These are phyloP conservation scores for Quambalaria eucalypti DNA, from an alignment of 1,284 basidiomycete genomes.

Conservation along the genomic window DNA sequence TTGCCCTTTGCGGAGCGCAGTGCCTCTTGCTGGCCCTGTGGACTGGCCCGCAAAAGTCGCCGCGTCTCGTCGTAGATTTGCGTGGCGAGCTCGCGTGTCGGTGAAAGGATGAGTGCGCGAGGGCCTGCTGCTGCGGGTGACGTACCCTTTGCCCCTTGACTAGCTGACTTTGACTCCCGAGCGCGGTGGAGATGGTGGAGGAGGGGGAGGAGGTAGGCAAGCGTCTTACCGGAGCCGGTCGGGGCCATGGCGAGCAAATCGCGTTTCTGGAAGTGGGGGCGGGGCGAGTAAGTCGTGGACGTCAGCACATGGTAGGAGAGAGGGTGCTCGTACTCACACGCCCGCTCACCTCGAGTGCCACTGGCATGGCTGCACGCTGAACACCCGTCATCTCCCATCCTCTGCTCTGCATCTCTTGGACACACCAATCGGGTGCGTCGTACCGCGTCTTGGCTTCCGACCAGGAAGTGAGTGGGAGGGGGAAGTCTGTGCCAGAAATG, in stretches of 20 bases:
- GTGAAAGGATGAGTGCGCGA: slow-evolving; percentile 35
- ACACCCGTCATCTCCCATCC: slow-evolving; percentile 45
- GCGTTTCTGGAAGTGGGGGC: slow-evolving; percentile 85
- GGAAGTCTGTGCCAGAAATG: slow-evolving; percentile 46
- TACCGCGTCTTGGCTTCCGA: slow-evolving; percentile 32
- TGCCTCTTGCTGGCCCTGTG: neutral
- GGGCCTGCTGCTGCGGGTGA: slow-evolving; percentile 4
- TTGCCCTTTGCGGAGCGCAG: neutral
- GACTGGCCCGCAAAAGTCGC: neutral
- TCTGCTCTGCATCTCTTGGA: slow-evolving; percentile 23
- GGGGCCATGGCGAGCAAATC: slow-evolving; percentile 52
- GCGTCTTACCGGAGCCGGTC: slow-evolving; percentile 44
- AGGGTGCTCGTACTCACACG: neutral
- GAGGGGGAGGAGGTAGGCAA: slow-evolving; percentile 40
- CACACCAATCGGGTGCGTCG: slow-evolving; percentile 22
- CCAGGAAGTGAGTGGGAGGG: slow-evolving; percentile 45
- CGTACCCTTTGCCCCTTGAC: neutral
- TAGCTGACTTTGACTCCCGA: neutral
- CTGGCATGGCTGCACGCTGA: slow-evolving; percentile 45
- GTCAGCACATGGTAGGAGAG: slow-evolving; percentile 1
- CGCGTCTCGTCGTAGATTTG: slow-evolving; percentile 41
- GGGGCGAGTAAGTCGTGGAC: slow-evolving; percentile 56
- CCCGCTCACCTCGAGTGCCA: slow-evolving; percentile 36
- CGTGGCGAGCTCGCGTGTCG: slow-evolving; percentile 40
- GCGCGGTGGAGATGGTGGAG: slow-evolving; percentile 13